Percentiles rank a stretch among this genome's conserved stretches.
Conservation (phyloP, 1,139 yeast species). For the Hemisphaericaspora xylanilytica region DNA sequence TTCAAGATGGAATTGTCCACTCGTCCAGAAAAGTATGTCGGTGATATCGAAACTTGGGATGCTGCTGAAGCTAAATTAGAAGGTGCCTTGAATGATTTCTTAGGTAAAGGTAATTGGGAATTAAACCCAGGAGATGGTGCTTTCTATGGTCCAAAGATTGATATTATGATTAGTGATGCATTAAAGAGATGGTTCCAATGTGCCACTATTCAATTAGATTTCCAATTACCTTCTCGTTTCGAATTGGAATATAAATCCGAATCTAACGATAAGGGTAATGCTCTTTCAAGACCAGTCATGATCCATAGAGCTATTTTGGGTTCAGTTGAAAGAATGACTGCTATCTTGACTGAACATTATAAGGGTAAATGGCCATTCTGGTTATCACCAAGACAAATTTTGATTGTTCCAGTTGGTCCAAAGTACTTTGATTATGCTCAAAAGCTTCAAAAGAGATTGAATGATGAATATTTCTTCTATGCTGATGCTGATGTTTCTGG, state of each 20-base stretch:
- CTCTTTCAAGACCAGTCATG: constrained; percentile 80
- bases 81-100: constrained; percentile 61
- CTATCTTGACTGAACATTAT: constrained; percentile 92
- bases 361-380: constrained; percentile 99
- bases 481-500: constrained; percentile 93
- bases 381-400: constrained; percentile 95
- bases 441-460: constrained; percentile 64
- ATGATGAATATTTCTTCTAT: constrained; percentile 66
- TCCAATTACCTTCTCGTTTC: constrained; percentile 92
- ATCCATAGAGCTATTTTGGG: constrained; percentile 98
- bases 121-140: constrained; percentile 97
- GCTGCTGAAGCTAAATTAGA: constrained; percentile 78
- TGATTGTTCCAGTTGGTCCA: constrained; percentile 94
- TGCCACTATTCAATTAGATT: constrained; percentile 96
- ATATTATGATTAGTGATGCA: constrained; percentile 88
- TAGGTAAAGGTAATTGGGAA: constrained; percentile 84
- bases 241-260: constrained; percentile 83
- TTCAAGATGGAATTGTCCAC: constrained; percentile 90
- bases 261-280: constrained; percentile 48
- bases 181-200: constrained; percentile 95
- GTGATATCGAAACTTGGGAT: constrained; percentile 85
- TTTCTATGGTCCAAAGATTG: constrained; percentile 98
- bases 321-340: constrained; percentile 97
- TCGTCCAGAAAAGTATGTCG: constrained; percentile 90
- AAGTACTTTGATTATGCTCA: constrained; percentile 88